phyloP scores from a whole-genome alignment of 1,139 yeast species.

The Wickerhamomyces sp. region DNA sequence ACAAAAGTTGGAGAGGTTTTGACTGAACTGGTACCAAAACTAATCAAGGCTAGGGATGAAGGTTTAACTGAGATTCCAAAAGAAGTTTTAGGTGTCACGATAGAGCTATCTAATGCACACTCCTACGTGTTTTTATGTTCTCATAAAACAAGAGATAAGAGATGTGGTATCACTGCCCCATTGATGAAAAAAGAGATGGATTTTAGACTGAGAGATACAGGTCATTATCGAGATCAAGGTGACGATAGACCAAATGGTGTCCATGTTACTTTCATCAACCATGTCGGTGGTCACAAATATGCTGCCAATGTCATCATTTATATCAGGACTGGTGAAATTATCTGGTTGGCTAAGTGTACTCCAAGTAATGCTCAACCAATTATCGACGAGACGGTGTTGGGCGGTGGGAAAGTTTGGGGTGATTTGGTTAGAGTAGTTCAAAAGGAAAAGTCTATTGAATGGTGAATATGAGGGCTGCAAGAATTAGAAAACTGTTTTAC shows the following conservation, averaged over 20 bases:
- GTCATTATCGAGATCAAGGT: slow-evolving; percentile 65
- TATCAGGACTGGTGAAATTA: slow-evolving; percentile 63
- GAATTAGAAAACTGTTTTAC: too few relatives aligned
- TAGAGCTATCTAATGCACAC: slow-evolving; percentile 37
- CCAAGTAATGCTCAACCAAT: slow-evolving; percentile 74
- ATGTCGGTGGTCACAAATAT: slow-evolving; percentile 93
- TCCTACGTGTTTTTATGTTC: slow-evolving; percentile 78
- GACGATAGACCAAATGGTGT: slow-evolving; percentile 75
- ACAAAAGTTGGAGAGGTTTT: slow-evolving; percentile 43
- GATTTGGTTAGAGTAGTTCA: slow-evolving; percentile 62
- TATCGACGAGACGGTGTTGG: slow-evolving; percentile 65
- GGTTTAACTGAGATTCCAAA: slow-evolving; percentile 14
- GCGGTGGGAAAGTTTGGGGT: slow-evolving; percentile 69
- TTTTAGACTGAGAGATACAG: slow-evolving; percentile 61
- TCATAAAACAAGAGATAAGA: slow-evolving; percentile 83
- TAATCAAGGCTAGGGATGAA: slow-evolving; percentile 26
- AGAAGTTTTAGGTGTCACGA: slow-evolving; percentile 18
- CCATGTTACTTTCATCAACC: slow-evolving; percentile 64
- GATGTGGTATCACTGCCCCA: slow-evolving; percentile 96
- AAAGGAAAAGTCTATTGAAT: slow-evolving; percentile 45
- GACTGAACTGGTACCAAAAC: slow-evolving; percentile 37
- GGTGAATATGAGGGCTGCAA: slow-evolving; percentile 33
- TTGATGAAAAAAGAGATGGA: slow-evolving; percentile 78
- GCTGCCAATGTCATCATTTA: slow-evolving; percentile 86
- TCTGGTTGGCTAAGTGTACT: slow-evolving; percentile 84